These are phyloP conservation scores for Ziziphus jujuba DNA, from an alignment of 306 rosid species.

Conservation along the genomic window DNA sequence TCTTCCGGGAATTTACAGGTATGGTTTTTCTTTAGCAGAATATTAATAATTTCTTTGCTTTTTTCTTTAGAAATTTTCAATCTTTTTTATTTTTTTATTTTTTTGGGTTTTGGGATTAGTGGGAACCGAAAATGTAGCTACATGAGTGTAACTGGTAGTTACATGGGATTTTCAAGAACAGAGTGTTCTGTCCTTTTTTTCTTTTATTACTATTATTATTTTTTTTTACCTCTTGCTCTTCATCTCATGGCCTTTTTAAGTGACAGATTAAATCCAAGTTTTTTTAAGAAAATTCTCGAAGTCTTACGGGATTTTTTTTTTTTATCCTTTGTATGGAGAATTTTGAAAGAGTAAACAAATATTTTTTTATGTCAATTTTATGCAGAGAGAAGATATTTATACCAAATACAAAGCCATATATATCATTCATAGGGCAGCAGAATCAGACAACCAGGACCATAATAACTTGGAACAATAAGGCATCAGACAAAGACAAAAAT, in stretches of 20 bases:
- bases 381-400: conserved; percentile 81
- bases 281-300: background rate
- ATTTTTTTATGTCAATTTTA: conserved; percentile 3
- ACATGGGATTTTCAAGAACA: background rate
- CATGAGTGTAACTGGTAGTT: conserved; percentile 7
- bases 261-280: background rate
- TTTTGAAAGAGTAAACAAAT: background rate
- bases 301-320: background rate
- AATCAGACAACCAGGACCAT: conserved; percentile 37
- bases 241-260: too few species aligned
- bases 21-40: too few species aligned
- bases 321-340: background rate
- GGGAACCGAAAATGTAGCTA: background rate
- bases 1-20: conserved; percentile 91
- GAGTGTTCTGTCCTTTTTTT: background rate
- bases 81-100: background rate
- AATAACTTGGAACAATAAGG: conserved; percentile 77
- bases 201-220: too few species aligned
- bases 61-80: too few species aligned
- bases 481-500: conserved; percentile 59
- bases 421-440: conserved; percentile 72
- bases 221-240: too few species aligned
- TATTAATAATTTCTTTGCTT: background rate
- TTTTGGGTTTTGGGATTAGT: conserved; percentile 10
- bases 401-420: conserved; percentile 67